Conservation (phyloP, 108 stramenopile genomes). For the Pseudonitzschia pungens region DNA sequence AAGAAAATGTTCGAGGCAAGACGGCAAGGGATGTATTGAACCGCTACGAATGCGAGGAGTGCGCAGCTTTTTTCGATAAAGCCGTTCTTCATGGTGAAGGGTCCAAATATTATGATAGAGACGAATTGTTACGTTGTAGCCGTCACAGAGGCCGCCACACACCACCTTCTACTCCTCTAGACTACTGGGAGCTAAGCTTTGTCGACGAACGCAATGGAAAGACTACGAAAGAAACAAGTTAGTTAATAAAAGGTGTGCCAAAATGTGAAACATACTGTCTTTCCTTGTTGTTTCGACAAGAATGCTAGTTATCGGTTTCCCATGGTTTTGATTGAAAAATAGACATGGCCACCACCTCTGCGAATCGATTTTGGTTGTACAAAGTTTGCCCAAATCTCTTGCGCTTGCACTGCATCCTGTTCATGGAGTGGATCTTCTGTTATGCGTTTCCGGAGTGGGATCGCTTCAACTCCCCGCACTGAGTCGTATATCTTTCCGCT, state of each 20-base stretch:
- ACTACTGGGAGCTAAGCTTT: slow-evolving; percentile 39
- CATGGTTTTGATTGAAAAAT: slow-evolving; percentile 20
- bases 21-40: slow-evolving; percentile 23
- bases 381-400: slow-evolving; percentile 8
- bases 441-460: slow-evolving; percentile 21
- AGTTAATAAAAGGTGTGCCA: not conserved
- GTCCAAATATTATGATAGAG: slow-evolving; percentile 20
- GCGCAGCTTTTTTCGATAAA: slow-evolving; percentile 26
- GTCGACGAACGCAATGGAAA: slow-evolving; percentile 17
- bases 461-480: slow-evolving; percentile 25
- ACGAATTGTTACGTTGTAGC: slow-evolving; percentile 23
- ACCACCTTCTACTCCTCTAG: slow-evolving; percentile 31
- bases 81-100: slow-evolving; percentile 19
- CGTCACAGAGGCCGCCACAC: slow-evolving; percentile 30
- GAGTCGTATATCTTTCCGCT: slow-evolving; percentile 26
- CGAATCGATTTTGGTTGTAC: slow-evolving; percentile 16
- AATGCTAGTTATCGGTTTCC: not conserved
- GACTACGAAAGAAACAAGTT: not conserved
- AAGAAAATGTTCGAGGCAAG: slow-evolving; percentile 31
- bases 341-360: slow-evolving; percentile 16
- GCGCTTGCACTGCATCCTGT: slow-evolving; percentile 10
- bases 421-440: slow-evolving; percentile 22
- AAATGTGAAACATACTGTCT: no score
- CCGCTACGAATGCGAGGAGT: slow-evolving; percentile 27
- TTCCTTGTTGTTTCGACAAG: not conserved